phyloP scores from a whole-genome alignment of 306 rosid species.

The Herpetospermum pedunculosum region DNA sequence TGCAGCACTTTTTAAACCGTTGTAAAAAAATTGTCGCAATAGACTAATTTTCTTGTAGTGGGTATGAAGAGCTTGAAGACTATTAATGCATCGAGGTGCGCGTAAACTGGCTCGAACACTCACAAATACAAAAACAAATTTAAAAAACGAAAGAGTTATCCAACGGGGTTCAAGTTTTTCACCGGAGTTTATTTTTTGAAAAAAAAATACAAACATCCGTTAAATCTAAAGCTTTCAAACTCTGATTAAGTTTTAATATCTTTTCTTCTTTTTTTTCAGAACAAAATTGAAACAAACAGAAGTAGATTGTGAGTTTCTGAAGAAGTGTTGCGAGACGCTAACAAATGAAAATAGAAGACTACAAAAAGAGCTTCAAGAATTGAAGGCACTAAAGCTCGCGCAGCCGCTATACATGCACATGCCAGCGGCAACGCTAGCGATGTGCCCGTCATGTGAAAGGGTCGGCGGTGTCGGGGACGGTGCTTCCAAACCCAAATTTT shows the following conservation, averaged over 20 bases:
- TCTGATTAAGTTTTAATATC: too few relatives aligned
- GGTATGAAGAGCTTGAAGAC: too few relatives aligned
- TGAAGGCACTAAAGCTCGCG: slow-evolving; percentile 52
- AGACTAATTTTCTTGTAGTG: too few relatives aligned
- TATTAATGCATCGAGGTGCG: too few relatives aligned
- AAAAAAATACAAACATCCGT: too few relatives aligned
- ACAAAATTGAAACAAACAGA: slow-evolving; percentile 97
- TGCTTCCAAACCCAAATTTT: slow-evolving; percentile 40
- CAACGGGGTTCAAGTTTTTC: too few relatives aligned
- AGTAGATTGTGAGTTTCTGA: slow-evolving; percentile 77
- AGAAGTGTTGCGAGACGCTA: slow-evolving; percentile 82
- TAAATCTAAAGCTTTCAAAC: not conserved
- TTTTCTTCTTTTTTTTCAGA: slow-evolving; percentile 19
- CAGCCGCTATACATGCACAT: slow-evolving; percentile 78
- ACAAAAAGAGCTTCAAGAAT: slow-evolving; percentile 73
- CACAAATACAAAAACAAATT: too few relatives aligned
- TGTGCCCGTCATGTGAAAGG: slow-evolving; percentile 91
- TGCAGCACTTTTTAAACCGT: too few relatives aligned
- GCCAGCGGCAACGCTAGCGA: slow-evolving; percentile 78
- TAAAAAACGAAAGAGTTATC: too few relatives aligned
- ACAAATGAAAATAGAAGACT: slow-evolving; percentile 82
- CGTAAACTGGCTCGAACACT: too few relatives aligned
- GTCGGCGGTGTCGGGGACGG: slow-evolving; percentile 16
- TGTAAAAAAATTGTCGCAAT: too few relatives aligned
- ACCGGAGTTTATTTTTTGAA: too few relatives aligned